Conservation (phyloP, 352 stramenopile species). For the Globisporangium emineosum region DNA sequence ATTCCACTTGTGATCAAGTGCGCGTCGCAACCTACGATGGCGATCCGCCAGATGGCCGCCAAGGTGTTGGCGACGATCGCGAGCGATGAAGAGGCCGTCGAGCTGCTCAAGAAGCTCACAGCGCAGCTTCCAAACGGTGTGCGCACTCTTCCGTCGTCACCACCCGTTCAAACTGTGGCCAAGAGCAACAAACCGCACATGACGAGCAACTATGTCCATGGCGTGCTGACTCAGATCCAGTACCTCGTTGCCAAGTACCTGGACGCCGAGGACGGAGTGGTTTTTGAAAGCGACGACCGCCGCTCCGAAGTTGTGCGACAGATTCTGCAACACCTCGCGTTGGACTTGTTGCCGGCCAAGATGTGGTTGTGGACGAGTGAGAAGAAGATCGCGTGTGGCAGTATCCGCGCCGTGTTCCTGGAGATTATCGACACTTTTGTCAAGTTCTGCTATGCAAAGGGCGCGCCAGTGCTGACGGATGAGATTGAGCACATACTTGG, state of each 20-base stretch:
- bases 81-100: slow-evolving; percentile 43
- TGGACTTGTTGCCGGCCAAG: slow-evolving; percentile 35
- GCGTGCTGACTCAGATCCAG: slow-evolving; percentile 58
- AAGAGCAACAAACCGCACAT: slow-evolving; percentile 9
- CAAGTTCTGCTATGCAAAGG: slow-evolving; percentile 24
- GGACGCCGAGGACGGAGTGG: not conserved
- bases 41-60: slow-evolving; percentile 77
- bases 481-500: slow-evolving; percentile 15
- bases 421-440: slow-evolving; percentile 48
- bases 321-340: slow-evolving; percentile 29
- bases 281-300: slow-evolving; percentile 8
- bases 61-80: slow-evolving; percentile 74
- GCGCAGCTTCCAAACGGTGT: slow-evolving; percentile 42
- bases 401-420: slow-evolving; percentile 47
- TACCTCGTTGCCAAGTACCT: slow-evolving; percentile 46
- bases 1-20: slow-evolving; percentile 68
- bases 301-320: slow-evolving; percentile 14
- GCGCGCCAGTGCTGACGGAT: slow-evolving; percentile 16
- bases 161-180: not conserved
- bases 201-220: slow-evolving; percentile 66
- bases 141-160: not conserved
- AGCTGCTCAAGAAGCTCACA: slow-evolving; percentile 36
- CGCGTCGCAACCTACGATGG: slow-evolving; percentile 63
- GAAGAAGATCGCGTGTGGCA: slow-evolving; percentile 25
- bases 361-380: slow-evolving; percentile 46